Percentiles rank a stretch among this genome's conserved stretches.
phyloP scores from a whole-genome alignment of 2,329 filamentous ascomycete genomes.

The Penicillium sp. region DNA sequence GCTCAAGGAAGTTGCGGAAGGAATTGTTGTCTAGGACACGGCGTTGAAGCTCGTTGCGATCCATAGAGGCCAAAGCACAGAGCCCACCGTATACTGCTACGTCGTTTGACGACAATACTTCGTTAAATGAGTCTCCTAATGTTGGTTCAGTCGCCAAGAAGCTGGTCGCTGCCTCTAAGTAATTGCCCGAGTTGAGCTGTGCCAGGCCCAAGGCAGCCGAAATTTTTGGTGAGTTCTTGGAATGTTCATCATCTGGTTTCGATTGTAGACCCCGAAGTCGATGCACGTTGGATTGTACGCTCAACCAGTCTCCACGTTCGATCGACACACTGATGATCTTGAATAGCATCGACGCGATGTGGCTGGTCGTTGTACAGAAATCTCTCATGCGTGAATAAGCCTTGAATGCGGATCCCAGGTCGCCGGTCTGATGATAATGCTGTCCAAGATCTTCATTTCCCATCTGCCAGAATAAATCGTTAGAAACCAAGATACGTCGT shows the following conservation, averaged over 20 bases:
- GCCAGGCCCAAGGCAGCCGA: constrained; percentile 65
- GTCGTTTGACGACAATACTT: constrained; percentile 81
- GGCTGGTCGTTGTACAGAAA: constrained; percentile 80
- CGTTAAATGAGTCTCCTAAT: constrained; percentile 64
- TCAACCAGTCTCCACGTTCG: constrained; percentile 77
- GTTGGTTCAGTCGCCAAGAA: constrained; percentile 71
- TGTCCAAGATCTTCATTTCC: constrained; percentile 89
- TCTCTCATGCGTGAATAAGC: constrained; percentile 87
- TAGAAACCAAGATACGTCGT: neutral
- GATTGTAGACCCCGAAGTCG: constrained; percentile 58
- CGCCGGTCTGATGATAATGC: constrained; percentile 79
- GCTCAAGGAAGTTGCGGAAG: constrained; percentile 87
- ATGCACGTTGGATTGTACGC: constrained; percentile 65
- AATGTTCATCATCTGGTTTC: constrained; percentile 64
- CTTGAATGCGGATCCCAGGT: constrained; percentile 73
- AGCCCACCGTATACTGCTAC: constrained; percentile 90
- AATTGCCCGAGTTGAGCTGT: constrained; percentile 61
- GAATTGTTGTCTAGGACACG: constrained; percentile 77
- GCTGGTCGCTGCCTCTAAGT: constrained; percentile 68
- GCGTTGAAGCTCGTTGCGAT: constrained; percentile 73
- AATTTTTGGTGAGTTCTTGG: constrained; percentile 68
- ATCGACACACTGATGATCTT: constrained; percentile 77
- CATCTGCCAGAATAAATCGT: constrained; percentile 64
- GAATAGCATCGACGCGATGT: constrained; percentile 81
- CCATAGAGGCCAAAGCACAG: constrained; percentile 87